These are phyloP conservation scores for Citrus maxima DNA, from an alignment of 345 rosid genomes.

Conservation along the genomic window DNA sequence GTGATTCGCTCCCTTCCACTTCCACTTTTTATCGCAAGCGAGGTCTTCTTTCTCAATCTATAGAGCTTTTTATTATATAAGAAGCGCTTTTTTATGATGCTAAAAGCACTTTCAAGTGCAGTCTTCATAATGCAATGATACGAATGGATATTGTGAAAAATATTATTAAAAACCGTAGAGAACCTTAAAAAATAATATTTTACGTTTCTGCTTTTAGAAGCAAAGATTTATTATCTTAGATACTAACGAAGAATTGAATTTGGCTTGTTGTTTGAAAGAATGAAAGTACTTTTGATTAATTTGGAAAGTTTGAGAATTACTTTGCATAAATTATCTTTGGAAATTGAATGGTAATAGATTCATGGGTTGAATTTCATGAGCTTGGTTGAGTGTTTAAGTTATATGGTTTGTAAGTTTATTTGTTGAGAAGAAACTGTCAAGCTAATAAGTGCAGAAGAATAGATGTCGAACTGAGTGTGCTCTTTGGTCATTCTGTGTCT, in stretches of 20 bases:
- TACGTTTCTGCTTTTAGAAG: background rate
- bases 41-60: constrained; percentile 38
- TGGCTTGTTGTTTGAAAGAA: background rate
- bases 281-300: background rate
- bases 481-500: background rate
- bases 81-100: background rate
- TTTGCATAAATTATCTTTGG: background rate
- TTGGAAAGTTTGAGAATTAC: background rate
- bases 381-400: background rate
- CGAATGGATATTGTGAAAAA: background rate
- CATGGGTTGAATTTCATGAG: background rate
- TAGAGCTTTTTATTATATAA: background rate
- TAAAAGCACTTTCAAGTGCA: background rate
- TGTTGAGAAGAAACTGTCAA: background rate
- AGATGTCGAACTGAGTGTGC: background rate
- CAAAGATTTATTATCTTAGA: background rate
- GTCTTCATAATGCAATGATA: background rate
- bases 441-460: background rate
- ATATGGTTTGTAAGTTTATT: background rate
- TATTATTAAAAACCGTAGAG: background rate
- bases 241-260: background rate
- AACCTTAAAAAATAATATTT: background rate
- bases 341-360: background rate
- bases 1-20: constrained; percentile 75
- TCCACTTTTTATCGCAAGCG: constrained; percentile 66